Evolutionary conservation across 1,284 basidiomycete species (phyloP).

Genomic region (Apiotrichum montevideense): DNA sequence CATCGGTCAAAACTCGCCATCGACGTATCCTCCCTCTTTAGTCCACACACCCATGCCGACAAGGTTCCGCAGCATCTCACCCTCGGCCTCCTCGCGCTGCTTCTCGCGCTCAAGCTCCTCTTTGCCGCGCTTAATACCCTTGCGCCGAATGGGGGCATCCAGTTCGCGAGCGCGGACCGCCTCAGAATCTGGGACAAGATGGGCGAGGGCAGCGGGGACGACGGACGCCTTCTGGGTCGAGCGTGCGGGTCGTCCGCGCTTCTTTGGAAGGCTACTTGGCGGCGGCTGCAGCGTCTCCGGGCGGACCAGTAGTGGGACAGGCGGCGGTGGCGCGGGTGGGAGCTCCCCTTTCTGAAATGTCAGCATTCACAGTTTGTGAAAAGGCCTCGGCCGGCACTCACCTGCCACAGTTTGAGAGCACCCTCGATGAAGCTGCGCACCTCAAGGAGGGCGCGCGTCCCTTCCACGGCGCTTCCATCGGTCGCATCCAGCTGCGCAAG

Average conservation of each 20-base stretch:
- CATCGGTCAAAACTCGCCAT: background rate
- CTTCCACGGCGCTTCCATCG: background rate
- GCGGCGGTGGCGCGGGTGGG: conserved; percentile 13
- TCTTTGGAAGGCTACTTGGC: conserved; percentile 13
- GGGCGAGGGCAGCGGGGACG: conserved; percentile 13
- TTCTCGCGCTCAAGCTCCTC: conserved; percentile 20
- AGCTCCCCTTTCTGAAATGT: conserved; percentile 15
- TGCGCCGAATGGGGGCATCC: conserved; percentile 19
- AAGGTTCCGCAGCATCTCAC: conserved; percentile 20
- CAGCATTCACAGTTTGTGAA: background rate
- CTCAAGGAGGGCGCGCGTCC: conserved; percentile 5
- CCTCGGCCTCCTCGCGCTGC: conserved; percentile 19
- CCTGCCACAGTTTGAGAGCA: conserved; percentile 18
- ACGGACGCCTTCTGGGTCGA: conserved; percentile 9
- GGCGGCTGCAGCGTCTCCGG: conserved; percentile 5
- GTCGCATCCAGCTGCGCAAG: conserved; percentile 4
- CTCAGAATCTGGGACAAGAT: conserved; percentile 17
- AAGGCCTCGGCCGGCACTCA: background rate
- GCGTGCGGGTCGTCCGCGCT: conserved; percentile 20
- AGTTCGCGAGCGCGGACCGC: conserved; percentile 10
- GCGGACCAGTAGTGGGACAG: conserved; percentile 3
- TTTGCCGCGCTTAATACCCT: conserved; percentile 23
- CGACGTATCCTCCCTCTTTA: background rate
- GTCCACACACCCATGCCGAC: conserved; percentile 19
- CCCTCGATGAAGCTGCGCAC: conserved; percentile 16